Percentiles rank a stretch among this genome's conserved stretches.
Conservation (phyloP, 176 grass and related monocot species). For the Aegilops longissima region DNA sequence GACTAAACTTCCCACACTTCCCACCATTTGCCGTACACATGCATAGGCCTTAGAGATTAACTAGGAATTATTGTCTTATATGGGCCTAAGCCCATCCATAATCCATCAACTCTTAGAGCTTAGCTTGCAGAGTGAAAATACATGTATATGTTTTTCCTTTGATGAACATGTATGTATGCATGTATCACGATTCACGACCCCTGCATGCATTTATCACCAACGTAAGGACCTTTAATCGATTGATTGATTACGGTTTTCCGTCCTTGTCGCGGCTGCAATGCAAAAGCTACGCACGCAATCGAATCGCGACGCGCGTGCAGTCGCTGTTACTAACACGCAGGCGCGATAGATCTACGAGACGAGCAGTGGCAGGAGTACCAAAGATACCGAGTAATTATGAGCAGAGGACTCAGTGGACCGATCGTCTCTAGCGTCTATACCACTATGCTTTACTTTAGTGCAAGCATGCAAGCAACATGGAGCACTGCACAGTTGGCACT, state of each 20-base stretch:
- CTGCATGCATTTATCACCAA: not conserved
- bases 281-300: not conserved
- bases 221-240: not conserved
- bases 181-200: not conserved
- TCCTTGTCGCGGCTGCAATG: not conserved
- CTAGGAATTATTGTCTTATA: too few species aligned
- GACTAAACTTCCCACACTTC: too few species aligned
- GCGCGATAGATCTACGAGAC: conserved; percentile 20
- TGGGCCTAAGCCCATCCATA: too few species aligned
- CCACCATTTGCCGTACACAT: too few species aligned
- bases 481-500: not conserved
- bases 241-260: not conserved
- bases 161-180: too few species aligned
- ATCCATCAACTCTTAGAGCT: not conserved
- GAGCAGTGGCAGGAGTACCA: not conserved
- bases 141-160: too few species aligned
- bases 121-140: not conserved
- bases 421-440: not conserved
- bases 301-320: not conserved
- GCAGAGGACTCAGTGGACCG: not conserved
- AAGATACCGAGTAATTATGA: not conserved
- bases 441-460: not conserved
- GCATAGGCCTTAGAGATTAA: too few species aligned
- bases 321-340: not conserved
- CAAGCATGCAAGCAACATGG: not conserved